These are phyloP conservation scores for Podaxis sp. DNA, from an alignment of 768 basidiomycete genomes.

Conservation along the genomic window DNA sequence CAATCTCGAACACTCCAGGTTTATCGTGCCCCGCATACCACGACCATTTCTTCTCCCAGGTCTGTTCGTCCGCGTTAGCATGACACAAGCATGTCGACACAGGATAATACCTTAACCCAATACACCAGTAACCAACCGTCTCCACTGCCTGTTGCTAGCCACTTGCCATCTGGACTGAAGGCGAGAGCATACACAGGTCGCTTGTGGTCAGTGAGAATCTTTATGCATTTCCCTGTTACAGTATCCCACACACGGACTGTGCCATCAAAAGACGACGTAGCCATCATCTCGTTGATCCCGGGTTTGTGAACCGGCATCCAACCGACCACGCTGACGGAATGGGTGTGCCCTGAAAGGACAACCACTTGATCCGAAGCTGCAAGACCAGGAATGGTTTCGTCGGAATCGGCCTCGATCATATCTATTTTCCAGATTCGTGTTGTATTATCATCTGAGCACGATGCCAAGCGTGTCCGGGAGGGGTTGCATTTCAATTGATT, in stretches of 20 bases:
- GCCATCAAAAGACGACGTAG: slow-evolving; percentile 79
- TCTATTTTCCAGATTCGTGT: slow-evolving; percentile 76
- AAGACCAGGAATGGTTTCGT: slow-evolving; percentile 44
- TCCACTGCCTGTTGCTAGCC: slow-evolving; percentile 75
- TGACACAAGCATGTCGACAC: slow-evolving; percentile 13
- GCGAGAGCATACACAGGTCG: slow-evolving; percentile 70
- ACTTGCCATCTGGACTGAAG: slow-evolving; percentile 74
- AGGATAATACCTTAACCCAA: slow-evolving; percentile 53
- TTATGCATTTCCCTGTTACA: slow-evolving; percentile 70
- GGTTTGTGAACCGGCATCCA: slow-evolving; percentile 64
- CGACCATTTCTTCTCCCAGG: slow-evolving; percentile 56
- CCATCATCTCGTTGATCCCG: slow-evolving; percentile 60
- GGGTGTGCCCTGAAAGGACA: slow-evolving; percentile 62
- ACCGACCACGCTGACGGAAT: slow-evolving; percentile 61
- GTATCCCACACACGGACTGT: slow-evolving; percentile 85
- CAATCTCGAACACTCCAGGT: slow-evolving; percentile 73
- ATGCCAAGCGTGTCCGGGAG: slow-evolving; percentile 65
- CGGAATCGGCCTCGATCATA: slow-evolving; percentile 32
- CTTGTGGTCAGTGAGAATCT: slow-evolving; percentile 69
- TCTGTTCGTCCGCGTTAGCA: slow-evolving; percentile 25
- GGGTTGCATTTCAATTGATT: slow-evolving; percentile 76
- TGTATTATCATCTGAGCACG: slow-evolving; percentile 81
- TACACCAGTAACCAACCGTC: slow-evolving; percentile 80
- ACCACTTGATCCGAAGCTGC: slow-evolving; percentile 35
- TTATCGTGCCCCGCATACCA: slow-evolving; percentile 61